phyloP scores from a whole-genome alignment of 2,329 filamentous ascomycete genomes.

The Huntiella decipiens region DNA sequence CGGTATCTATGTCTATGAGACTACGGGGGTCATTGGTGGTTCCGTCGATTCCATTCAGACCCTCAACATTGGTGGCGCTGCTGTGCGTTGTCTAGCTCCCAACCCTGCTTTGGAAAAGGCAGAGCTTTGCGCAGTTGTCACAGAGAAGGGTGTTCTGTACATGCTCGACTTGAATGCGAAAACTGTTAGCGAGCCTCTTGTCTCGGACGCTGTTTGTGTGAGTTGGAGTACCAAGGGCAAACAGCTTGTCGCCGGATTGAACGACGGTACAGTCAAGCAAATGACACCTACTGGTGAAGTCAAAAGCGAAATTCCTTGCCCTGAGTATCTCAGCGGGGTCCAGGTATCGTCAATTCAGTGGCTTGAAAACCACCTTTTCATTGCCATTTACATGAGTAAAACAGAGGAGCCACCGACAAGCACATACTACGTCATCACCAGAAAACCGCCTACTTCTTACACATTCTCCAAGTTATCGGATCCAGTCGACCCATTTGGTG shows the following conservation, averaged over 20 bases:
- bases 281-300: conserved; percentile 64
- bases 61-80: conserved; percentile 54
- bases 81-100: conserved; percentile 55
- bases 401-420: conserved; percentile 41
- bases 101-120: conserved; percentile 61
- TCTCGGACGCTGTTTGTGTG: conserved; percentile 58
- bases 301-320: conserved; percentile 63
- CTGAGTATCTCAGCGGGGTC: conserved; percentile 45
- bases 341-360: conserved; percentile 69
- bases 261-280: conserved; percentile 61
- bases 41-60: conserved; percentile 52
- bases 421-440: conserved; percentile 61
- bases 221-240: conserved; percentile 91
- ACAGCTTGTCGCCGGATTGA: conserved; percentile 72
- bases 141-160: conserved; percentile 59
- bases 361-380: conserved; percentile 74
- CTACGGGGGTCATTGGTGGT: conserved; percentile 45
- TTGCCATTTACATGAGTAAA: conserved; percentile 57
- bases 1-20: conserved; percentile 68
- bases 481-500: conserved; percentile 52
- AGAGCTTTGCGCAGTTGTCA: conserved; percentile 63
- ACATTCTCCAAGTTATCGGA: conserved; percentile 57
- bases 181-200: conserved; percentile 44
- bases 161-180: conserved; percentile 62
- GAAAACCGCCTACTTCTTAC: conserved; percentile 40